A percentile compares a stretch with the other conserved stretches of the same genome.
phyloP scores from a whole-genome alignment of 768 basidiomycete genomes.

The Termitomyces sp. region DNA sequence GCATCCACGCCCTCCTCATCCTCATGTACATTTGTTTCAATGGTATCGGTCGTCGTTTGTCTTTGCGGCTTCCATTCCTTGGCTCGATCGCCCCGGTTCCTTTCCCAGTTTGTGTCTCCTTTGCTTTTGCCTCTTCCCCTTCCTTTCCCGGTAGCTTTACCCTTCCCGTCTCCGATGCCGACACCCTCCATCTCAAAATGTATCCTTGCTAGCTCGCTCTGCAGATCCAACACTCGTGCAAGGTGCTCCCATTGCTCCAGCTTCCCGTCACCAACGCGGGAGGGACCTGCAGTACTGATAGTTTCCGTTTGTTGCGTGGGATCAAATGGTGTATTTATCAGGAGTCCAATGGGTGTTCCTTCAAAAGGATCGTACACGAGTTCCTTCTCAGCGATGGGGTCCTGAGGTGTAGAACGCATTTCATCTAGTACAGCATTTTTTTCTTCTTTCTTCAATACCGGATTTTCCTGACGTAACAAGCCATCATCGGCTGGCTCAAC shows the following conservation, averaged over 20 bases:
- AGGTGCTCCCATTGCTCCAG: conserved; percentile 67
- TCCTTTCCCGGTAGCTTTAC: conserved; percentile 34
- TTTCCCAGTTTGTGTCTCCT: conserved; percentile 9
- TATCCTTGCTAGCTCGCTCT: conserved; percentile 68
- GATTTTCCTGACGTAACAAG: conserved; percentile 4
- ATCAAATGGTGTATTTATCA: conserved; percentile 19
- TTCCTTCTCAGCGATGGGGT: conserved; percentile 8
- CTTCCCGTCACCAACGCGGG: conserved; percentile 23
- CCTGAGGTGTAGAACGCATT: conserved; percentile 3
- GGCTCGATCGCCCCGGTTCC: background rate
- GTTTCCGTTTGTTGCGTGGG: conserved; percentile 6
- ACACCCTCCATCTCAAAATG: conserved; percentile 75
- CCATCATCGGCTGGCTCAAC: conserved; percentile 9
- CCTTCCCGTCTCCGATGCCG: conserved; percentile 31
- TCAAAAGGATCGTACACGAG: conserved; percentile 44
- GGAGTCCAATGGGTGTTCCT: conserved; percentile 36
- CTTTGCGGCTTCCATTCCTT: conserved; percentile 8
- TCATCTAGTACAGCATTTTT: background rate
- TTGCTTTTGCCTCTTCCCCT: conserved; percentile 22
- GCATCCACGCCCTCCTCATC: conserved; percentile 50
- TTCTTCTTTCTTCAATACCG: background rate
- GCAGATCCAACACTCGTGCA: conserved; percentile 64
- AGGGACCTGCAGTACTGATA: background rate
- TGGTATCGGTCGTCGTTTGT: conserved; percentile 15
- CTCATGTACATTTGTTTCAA: conserved; percentile 28